A percentile compares a stretch with the other conserved stretches of the same genome.
Evolutionary conservation across 176 grass and related monocot species (phyloP).

Genomic region (Triticum turgidum): DNA sequence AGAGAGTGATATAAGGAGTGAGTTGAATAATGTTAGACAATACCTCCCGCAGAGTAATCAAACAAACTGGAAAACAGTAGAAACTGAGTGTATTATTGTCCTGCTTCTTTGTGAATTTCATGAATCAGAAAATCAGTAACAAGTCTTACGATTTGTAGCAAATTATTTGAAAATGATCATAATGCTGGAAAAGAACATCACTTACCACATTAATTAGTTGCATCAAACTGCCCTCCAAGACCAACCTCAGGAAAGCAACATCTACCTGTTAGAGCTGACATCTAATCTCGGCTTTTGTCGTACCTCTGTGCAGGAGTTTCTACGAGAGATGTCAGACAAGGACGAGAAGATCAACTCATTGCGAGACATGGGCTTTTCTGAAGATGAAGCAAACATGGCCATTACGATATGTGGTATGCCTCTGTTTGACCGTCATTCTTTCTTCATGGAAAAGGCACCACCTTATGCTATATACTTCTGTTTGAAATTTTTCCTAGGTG

Average conservation of each 20-base stretch:
- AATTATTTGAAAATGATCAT: not conserved
- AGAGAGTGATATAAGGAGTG: not conserved
- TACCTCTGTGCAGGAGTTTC: constrained; percentile 56
- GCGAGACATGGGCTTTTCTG: constrained; percentile 69
- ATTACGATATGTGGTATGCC: constrained; percentile 78
- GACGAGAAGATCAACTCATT: constrained; percentile 56
- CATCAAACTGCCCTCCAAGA: constrained; percentile 61
- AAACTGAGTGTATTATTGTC: not conserved
- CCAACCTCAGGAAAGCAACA: constrained; percentile 18
- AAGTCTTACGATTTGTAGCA: not conserved
- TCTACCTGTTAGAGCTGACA: constrained; percentile 49
- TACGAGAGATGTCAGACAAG: constrained; percentile 50
- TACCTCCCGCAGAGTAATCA: not conserved
- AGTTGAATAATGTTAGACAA: not conserved
- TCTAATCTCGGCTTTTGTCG: not conserved
- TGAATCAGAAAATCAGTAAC: not conserved
- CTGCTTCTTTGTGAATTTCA: not conserved
- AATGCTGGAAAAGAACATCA: constrained; percentile 28
- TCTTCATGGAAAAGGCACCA: not conserved
- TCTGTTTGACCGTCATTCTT: constrained; percentile 9
- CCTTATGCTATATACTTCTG: constrained; percentile 14
- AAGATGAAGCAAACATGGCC: constrained; percentile 32
- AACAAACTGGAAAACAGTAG: not conserved
- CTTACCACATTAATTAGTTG: constrained; percentile 83
- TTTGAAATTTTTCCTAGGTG: constrained; percentile 46